Evolutionary conservation across 768 basidiomycete species (phyloP).

Genomic region (Termitomyces sp.): DNA sequence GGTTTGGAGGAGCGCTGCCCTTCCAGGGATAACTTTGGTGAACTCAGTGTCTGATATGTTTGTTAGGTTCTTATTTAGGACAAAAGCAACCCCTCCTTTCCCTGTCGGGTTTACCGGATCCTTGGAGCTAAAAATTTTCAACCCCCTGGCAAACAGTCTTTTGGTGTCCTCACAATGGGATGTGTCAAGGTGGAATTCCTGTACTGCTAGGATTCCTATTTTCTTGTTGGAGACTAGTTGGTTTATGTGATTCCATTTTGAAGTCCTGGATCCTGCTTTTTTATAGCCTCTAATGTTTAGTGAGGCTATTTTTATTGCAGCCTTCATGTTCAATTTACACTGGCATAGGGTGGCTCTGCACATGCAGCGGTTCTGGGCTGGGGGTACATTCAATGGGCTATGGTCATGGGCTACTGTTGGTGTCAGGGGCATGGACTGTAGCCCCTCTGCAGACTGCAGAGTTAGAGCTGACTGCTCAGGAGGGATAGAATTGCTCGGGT

Average conservation of each 20-base stretch:
- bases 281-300: slow-evolving; percentile 1
- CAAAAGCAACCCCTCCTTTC: neutral
- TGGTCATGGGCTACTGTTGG: too few species aligned
- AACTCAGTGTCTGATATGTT: neutral
- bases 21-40: neutral
- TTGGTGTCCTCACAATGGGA: neutral
- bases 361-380: too few species aligned
- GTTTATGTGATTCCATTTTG: slow-evolving; percentile 2
- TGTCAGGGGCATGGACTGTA: too few species aligned
- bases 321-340: slow-evolving; percentile 2
- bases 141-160: neutral
- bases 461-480: slow-evolving; percentile 2
- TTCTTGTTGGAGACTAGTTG: neutral
- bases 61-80: neutral
- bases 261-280: neutral
- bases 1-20: neutral
- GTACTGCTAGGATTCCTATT: neutral
- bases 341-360: too few species aligned
- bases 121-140: neutral
- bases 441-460: neutral
- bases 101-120: neutral
- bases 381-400: too few species aligned
- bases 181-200: neutral
- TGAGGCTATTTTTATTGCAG: neutral
- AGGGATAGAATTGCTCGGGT: neutral